Evolutionary conservation across 805 yeast genomes (phyloP).

Genomic region (Jamesozyma lodderae): DNA sequence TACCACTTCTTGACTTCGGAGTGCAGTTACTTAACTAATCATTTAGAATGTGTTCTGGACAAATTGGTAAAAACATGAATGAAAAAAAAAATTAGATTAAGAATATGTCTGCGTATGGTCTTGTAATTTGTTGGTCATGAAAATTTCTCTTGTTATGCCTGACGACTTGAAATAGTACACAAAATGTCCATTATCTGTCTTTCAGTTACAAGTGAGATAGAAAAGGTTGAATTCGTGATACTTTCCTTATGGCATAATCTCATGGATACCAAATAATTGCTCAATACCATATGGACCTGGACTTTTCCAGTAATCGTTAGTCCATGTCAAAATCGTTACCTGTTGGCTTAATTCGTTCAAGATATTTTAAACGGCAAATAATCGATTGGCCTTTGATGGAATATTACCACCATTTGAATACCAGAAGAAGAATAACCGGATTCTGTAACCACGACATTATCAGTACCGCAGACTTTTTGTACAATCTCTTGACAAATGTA

Average conservation of each 20-base stretch:
- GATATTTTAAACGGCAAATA: slow-evolving; percentile 55
- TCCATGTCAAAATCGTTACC: slow-evolving; percentile 69
- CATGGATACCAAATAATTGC: slow-evolving; percentile 70
- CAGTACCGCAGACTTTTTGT: slow-evolving; percentile 44
- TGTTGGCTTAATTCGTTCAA: slow-evolving; percentile 49
- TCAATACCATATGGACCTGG: slow-evolving; percentile 83
- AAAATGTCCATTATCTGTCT: not conserved
- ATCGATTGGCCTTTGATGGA: slow-evolving; percentile 65
- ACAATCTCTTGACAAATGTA: slow-evolving; percentile 47
- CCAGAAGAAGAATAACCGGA: slow-evolving; percentile 87
- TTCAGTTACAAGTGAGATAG: not conserved
- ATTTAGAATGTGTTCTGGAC: too few species aligned
- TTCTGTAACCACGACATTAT: slow-evolving; percentile 59
- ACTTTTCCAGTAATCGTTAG: slow-evolving; percentile 74
- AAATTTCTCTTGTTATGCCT: not conserved
- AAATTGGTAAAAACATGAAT: too few species aligned
- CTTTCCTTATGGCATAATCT: slow-evolving; percentile 16
- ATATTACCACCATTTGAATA: slow-evolving; percentile 57
- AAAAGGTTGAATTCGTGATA: not conserved
- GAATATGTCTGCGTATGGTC: not conserved
- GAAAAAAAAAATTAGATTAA: not conserved
- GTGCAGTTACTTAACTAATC: too few species aligned
- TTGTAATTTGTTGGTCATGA: not conserved
- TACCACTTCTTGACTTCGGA: too few species aligned
- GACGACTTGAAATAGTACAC: not conserved